A percentile compares a stretch with the other conserved stretches of the same genome.
Evolutionary conservation across 23 red algal genomes (phyloP).

Genomic region (Cyanidium caldarium): DNA sequence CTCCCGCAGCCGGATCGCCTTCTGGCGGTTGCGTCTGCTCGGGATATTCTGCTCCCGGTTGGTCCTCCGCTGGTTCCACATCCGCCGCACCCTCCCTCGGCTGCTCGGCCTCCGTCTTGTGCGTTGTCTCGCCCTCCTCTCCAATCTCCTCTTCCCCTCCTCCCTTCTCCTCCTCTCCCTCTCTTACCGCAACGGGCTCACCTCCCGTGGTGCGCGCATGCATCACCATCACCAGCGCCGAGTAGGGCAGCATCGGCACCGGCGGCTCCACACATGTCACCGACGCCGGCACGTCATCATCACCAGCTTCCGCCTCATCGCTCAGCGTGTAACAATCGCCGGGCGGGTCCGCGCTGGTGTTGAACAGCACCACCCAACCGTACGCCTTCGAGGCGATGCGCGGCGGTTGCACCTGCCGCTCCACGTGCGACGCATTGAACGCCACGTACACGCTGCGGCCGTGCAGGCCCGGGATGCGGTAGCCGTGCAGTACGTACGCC

Average conservation of each 20-base stretch:
- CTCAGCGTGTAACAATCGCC: slow-evolving; percentile 6
- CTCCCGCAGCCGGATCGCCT: no score
- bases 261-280: neutral
- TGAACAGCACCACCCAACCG: slow-evolving; percentile 19
- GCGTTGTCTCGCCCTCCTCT: no score
- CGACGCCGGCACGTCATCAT: neutral
- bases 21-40: no score
- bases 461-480: neutral
- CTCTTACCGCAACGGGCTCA: no score
- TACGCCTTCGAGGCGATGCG: neutral
- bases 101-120: no score
- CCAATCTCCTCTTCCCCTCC: no score
- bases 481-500: slow-evolving; percentile 17
- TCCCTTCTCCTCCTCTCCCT: no score
- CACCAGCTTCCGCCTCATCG: neutral
- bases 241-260: neutral
- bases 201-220: no score
- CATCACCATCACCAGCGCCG: neutral
- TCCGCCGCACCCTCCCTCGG: no score
- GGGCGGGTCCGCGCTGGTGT: slow-evolving; percentile 20
- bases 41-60: no score
- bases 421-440: slow-evolving; percentile 47
- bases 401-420: slow-evolving; percentile 14
- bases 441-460: slow-evolving; percentile 43
- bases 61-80: no score